Percentiles rank a stretch among this genome's conserved stretches.
Conservation (phyloP, 1,284 basidiomycete species). For the Puccinia horiana region DNA sequence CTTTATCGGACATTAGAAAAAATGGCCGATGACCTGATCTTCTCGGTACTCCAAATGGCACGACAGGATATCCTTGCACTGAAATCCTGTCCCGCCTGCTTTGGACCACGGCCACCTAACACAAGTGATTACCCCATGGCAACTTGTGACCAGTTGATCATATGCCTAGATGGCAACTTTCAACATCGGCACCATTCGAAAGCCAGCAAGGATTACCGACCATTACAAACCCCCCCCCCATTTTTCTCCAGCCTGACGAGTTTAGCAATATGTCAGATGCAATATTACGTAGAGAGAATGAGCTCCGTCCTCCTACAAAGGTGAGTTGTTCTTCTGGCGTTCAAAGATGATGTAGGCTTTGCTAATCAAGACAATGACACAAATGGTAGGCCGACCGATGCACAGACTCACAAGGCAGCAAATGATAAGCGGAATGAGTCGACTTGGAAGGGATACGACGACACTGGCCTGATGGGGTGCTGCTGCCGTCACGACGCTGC, state of each 20-base stretch:
- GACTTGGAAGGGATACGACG: constrained; percentile 6
- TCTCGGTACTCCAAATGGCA: not conserved
- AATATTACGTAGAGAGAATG: not conserved
- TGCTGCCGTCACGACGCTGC: constrained; percentile 5
- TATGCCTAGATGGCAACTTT: not conserved
- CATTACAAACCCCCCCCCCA: not conserved
- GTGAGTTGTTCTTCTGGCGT: not conserved
- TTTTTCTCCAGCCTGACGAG: not conserved
- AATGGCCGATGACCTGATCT: not conserved
- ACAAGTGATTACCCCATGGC: not conserved
- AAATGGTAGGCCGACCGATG: not conserved
- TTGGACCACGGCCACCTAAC: not conserved
- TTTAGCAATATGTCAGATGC: not conserved
- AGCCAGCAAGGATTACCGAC: not conserved
- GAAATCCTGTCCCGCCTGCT: not conserved
- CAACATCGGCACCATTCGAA: constrained; percentile 10
- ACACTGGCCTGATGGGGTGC: constrained; percentile 15
- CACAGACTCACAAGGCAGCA: constrained; percentile 16
- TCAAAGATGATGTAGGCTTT: not conserved
- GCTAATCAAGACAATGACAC: too few species aligned
- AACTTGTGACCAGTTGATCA: not conserved
- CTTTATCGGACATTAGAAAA: too few species aligned
- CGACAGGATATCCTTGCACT: not conserved
- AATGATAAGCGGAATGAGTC: constrained; percentile 4
- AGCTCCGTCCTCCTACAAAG: not conserved